These are phyloP conservation scores for Suillus decipiens DNA, from an alignment of 768 basidiomycete genomes.

Conservation along the genomic window DNA sequence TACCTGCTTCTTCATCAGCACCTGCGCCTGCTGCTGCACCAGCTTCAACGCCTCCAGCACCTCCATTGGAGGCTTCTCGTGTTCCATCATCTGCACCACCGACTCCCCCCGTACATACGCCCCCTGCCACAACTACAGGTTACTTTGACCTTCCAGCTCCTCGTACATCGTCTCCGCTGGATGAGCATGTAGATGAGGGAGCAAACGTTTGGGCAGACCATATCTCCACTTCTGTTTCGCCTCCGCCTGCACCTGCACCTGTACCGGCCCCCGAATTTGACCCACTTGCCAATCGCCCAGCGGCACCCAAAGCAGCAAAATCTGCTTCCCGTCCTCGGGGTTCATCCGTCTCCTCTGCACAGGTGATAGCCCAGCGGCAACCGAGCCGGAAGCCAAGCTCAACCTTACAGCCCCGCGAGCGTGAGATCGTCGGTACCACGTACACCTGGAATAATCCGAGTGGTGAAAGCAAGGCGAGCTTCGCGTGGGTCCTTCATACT, in stretches of 20 bases:
- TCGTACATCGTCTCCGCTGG: conserved; percentile 27
- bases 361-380: conserved; percentile 15
- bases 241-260: conserved; percentile 11
- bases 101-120: conserved; percentile 19
- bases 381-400: conserved; percentile 30
- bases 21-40: conserved; percentile 11
- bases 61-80: conserved; percentile 13
- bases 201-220: conserved; percentile 33
- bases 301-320: conserved; percentile 22
- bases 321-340: conserved; percentile 28
- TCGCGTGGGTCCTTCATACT: conserved; percentile 19
- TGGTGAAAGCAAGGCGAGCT: conserved; percentile 20
- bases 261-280: background rate
- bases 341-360: conserved; percentile 28
- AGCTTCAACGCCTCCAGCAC: conserved; percentile 22
- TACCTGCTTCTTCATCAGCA: conserved; percentile 14
- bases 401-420: conserved; percentile 26
- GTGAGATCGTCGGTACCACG: conserved; percentile 31
- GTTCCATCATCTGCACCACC: background rate
- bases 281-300: background rate
- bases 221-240: background rate
- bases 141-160: conserved; percentile 29
- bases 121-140: background rate
- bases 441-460: conserved; percentile 34
- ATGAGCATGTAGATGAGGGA: conserved; percentile 16